These are phyloP conservation scores for Liquidambar formosana DNA, from an alignment of 164 flowering plant genomes.

Conservation along the genomic window DNA sequence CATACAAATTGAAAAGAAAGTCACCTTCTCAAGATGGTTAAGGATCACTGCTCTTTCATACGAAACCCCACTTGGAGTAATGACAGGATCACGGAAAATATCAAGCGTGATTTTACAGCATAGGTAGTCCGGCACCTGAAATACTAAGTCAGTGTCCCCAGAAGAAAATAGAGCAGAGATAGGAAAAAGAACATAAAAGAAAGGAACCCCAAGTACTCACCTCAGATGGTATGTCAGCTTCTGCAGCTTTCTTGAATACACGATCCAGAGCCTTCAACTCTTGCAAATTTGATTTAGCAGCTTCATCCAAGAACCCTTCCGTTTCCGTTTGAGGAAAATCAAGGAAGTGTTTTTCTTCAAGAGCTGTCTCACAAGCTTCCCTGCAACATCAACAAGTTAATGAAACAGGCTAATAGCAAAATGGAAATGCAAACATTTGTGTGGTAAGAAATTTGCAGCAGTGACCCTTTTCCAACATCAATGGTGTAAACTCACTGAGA, in stretches of 20 bases:
- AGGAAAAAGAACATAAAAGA: background rate
- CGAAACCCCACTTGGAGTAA: conserved; percentile 87
- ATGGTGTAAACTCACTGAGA: conserved; percentile 13
- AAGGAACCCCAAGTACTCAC: conserved; percentile 29
- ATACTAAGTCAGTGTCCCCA: conserved; percentile 8
- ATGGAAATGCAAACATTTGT: background rate
- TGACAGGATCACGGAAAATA: conserved; percentile 89
- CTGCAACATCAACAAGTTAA: conserved; percentile 31
- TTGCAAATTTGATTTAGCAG: conserved; percentile 25
- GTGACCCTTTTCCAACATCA: background rate
- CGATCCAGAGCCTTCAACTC: conserved; percentile 43
- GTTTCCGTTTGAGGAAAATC: conserved; percentile 35
- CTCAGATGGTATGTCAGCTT: conserved; percentile 73
- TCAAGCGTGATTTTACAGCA: conserved; percentile 92
- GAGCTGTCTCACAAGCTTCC: conserved; percentile 75
- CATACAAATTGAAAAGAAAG: background rate
- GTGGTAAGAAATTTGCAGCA: background rate
- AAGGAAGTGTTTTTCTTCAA: conserved; percentile 43
- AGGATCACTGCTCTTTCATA: conserved; percentile 83
- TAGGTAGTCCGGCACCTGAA: conserved; percentile 86
- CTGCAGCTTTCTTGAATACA: conserved; percentile 69
- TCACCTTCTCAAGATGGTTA: conserved; percentile 86
- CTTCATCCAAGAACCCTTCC: conserved; percentile 49
- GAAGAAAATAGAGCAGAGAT: background rate
- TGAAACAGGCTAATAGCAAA: background rate